A percentile compares a stretch with the other conserved stretches of the same genome.
Conservation (phyloP, 2,329 filamentous ascomycete species). For the Apiospora rasikravindrae region DNA sequence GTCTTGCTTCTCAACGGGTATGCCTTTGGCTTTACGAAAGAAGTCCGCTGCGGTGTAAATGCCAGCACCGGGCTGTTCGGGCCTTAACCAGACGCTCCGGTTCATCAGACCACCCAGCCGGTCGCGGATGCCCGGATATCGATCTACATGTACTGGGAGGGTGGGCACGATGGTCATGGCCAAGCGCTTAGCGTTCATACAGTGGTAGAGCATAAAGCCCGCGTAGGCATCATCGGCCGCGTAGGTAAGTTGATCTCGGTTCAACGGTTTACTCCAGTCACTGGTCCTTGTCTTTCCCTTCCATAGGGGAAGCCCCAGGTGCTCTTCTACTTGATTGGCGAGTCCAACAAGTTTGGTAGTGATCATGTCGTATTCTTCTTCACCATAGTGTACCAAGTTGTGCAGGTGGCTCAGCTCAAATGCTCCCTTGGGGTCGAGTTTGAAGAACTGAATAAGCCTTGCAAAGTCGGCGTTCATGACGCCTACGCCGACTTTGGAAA, state of each 20-base stretch:
- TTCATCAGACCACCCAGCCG: neutral
- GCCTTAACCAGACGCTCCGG: neutral
- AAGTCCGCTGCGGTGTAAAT: slow-evolving; percentile 12
- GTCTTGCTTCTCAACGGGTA: slow-evolving; percentile 1
- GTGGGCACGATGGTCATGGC: slow-evolving; percentile 28
- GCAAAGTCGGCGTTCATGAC: slow-evolving; percentile 31
- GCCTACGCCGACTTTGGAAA: slow-evolving; percentile 33
- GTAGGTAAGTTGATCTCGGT: slow-evolving; percentile 27
- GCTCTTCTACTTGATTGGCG: slow-evolving; percentile 27
- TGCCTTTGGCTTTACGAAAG: slow-evolving; percentile 4
- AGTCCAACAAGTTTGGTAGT: slow-evolving; percentile 28
- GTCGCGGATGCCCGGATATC: neutral
- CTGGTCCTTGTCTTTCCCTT: slow-evolving; percentile 31
- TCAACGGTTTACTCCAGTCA: slow-evolving; percentile 30
- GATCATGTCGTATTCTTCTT: slow-evolving; percentile 19
- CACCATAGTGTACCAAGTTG: slow-evolving; percentile 25
- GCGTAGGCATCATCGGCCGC: slow-evolving; percentile 35
- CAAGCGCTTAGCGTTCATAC: slow-evolving; percentile 33
- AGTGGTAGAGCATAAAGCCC: slow-evolving; percentile 36
- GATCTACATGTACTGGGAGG: slow-evolving; percentile 29
- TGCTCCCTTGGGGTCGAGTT: slow-evolving; percentile 29
- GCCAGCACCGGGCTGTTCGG: neutral
- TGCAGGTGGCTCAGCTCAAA: slow-evolving; percentile 36
- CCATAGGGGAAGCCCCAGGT: slow-evolving; percentile 32
- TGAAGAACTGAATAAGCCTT: slow-evolving; percentile 28